Conservation (phyloP, 768 basidiomycete genomes). For the Pisolithus tinctorius region DNA sequence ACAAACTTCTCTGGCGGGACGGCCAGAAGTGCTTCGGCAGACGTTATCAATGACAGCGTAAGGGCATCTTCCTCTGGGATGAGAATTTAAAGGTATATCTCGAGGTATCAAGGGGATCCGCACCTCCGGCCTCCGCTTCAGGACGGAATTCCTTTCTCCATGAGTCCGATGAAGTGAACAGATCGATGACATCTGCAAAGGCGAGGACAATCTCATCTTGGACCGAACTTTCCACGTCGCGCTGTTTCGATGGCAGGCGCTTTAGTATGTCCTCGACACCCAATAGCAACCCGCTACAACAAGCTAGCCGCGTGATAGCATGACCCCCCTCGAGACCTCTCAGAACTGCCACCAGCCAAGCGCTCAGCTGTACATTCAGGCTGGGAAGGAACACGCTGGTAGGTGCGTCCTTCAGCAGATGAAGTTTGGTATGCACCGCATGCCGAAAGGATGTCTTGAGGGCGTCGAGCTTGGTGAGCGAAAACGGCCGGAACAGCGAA, state of each 20-base stretch:
- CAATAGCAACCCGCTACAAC: constrained; percentile 55
- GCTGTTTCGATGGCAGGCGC: constrained; percentile 22
- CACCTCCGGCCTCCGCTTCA: constrained; percentile 37
- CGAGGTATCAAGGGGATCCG: constrained; percentile 5
- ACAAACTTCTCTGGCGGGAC: constrained; percentile 49
- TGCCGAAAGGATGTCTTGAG: constrained; percentile 24
- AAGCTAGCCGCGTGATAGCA: constrained; percentile 53
- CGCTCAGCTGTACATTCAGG: constrained; percentile 33
- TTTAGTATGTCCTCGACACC: constrained; percentile 52
- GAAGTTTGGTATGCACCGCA: constrained; percentile 25
- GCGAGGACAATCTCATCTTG: constrained; percentile 66
- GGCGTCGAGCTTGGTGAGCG: constrained; percentile 21
- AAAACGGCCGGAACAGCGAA: constrained; percentile 24
- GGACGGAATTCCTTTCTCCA: constrained; percentile 71
- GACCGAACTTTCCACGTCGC: constrained; percentile 34
- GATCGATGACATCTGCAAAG: constrained; percentile 69
- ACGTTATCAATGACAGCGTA: constrained; percentile 40
- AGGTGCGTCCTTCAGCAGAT: constrained; percentile 22
- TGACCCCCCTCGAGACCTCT: constrained; percentile 63
- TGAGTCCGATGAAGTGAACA: constrained; percentile 35
- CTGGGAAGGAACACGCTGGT: constrained; percentile 26
- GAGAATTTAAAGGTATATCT: constrained; percentile 1
- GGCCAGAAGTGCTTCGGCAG: constrained; percentile 53
- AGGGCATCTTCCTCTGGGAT: constrained; percentile 35
- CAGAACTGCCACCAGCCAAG: constrained; percentile 48